Conservation (phyloP, 2,329 filamentous ascomycete species). For the Phialocephala subalpina region DNA sequence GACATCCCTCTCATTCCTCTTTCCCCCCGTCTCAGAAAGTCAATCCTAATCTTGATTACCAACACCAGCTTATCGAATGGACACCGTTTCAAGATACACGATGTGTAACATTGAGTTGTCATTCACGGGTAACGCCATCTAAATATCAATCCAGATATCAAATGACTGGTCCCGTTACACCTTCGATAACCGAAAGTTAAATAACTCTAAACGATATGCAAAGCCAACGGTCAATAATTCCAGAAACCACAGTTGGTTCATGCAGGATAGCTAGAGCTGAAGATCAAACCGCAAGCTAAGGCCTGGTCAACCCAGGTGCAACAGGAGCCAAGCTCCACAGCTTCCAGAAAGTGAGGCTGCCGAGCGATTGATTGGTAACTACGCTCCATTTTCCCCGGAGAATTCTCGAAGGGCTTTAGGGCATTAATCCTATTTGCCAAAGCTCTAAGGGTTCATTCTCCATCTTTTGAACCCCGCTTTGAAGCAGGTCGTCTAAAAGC, state of each 20-base stretch:
- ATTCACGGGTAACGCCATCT: not conserved
- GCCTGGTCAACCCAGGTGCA: no score
- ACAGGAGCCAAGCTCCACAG: not conserved
- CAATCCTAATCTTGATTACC: not conserved
- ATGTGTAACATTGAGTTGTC: conserved; percentile 7
- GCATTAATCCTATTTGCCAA: conserved; percentile 14
- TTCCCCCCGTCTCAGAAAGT: not conserved
- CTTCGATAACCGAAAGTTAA: not conserved
- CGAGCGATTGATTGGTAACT: not conserved
- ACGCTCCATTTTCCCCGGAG: not conserved
- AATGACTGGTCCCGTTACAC: conserved; percentile 1
- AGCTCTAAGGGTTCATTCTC: not conserved
- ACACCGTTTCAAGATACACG: not conserved
- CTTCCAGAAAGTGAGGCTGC: conserved; percentile 6
- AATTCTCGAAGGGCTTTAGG: not conserved
- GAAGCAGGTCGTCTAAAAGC: not conserved
- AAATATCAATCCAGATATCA: conserved; percentile 9
- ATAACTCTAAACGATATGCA: not conserved
- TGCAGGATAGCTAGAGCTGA: not conserved
- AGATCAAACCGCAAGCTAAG: not conserved
- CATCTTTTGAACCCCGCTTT: conserved; percentile 7
- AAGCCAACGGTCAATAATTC: not conserved
- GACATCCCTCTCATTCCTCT: not conserved
- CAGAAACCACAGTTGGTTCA: not conserved
- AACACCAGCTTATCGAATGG: not conserved